These are phyloP conservation scores for Xeromyces bisporus DNA, from an alignment of 495 filamentous ascomycete genomes.

Conservation along the genomic window DNA sequence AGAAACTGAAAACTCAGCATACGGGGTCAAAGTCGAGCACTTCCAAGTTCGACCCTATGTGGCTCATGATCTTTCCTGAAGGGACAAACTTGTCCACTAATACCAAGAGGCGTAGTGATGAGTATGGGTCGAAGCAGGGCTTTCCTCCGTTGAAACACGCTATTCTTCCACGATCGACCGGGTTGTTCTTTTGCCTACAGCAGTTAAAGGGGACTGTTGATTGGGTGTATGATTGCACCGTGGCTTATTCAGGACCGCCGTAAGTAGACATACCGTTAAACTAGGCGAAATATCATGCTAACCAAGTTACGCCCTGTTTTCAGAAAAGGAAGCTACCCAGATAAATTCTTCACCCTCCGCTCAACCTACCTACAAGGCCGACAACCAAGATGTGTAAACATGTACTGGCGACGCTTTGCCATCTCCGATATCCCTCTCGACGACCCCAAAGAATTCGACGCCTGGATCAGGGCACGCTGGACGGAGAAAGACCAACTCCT, in stretches of 20 bases:
- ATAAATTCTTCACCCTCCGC: constrained; percentile 49
- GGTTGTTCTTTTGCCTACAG: constrained; percentile 44
- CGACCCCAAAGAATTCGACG: constrained; percentile 36
- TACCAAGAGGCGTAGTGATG: constrained; percentile 35
- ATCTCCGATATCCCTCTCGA: constrained; percentile 42
- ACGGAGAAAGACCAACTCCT: constrained; percentile 45
- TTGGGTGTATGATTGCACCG: constrained; percentile 53
- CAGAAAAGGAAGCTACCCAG: constrained; percentile 43
- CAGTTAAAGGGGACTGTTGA: constrained; percentile 44
- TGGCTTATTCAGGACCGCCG: constrained; percentile 53
- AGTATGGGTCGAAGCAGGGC: constrained; percentile 38
- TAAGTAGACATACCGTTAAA: constrained; percentile 18
- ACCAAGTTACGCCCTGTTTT: constrained; percentile 2
- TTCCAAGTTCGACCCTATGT: constrained; percentile 46
- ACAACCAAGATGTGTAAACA: constrained; percentile 52
- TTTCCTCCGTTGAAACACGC: constrained; percentile 35
- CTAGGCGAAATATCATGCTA: constrained; percentile 1
- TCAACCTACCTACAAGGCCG: constrained; percentile 46
- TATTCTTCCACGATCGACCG: constrained; percentile 46
- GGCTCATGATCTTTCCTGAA: constrained; percentile 54
- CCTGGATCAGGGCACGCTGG: constrained; percentile 44
- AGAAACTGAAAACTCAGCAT: constrained; percentile 38
- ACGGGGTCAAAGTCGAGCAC: constrained; percentile 31
- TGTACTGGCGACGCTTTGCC: constrained; percentile 50
- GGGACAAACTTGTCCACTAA: constrained; percentile 49